phyloP scores from a whole-genome alignment of 2,329 filamentous ascomycete genomes.

The Escovopsis sp. region DNA sequence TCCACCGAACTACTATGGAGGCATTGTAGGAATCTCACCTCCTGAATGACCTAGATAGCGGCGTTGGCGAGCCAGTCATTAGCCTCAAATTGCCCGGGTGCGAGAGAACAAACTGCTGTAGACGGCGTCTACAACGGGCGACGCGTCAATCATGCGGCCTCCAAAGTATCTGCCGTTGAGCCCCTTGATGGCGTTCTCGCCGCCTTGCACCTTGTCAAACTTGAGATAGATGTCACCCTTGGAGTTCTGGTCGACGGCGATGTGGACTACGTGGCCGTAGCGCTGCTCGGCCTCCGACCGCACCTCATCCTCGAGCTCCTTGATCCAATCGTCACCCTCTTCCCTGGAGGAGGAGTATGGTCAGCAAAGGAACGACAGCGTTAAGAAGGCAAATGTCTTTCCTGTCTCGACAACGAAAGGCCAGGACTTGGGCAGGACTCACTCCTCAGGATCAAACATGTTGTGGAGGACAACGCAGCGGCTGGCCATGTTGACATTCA shows the following conservation, averaged over 20 bases:
- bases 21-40: slow-evolving; percentile 16
- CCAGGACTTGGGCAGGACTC: slow-evolving; percentile 29
- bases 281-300: slow-evolving; percentile 82
- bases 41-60: slow-evolving; percentile 33
- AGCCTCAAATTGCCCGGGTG: slow-evolving; percentile 63
- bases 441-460: slow-evolving; percentile 89
- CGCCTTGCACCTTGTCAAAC: slow-evolving; percentile 88
- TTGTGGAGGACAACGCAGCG: slow-evolving; percentile 90
- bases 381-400: too few relatives aligned
- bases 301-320: slow-evolving; percentile 88
- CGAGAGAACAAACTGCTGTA: slow-evolving; percentile 94
- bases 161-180: slow-evolving; percentile 95
- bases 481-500: slow-evolving; percentile 83
- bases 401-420: background rate
- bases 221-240: slow-evolving; percentile 97
- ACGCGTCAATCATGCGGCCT: slow-evolving; percentile 80
- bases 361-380: too few relatives aligned
- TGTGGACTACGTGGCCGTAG: slow-evolving; percentile 96
- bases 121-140: slow-evolving; percentile 93
- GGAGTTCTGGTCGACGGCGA: slow-evolving; percentile 83
- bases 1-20: too few relatives aligned
- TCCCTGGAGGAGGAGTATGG: slow-evolving; percentile 39
- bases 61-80: slow-evolving; percentile 32
- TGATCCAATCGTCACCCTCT: slow-evolving; percentile 75
- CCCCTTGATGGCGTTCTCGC: slow-evolving; percentile 94